These are phyloP conservation scores for Marchantia polymorpha DNA, from an alignment of 225 moss, liverwort and hornwort genomes.

Conservation along the genomic window DNA sequence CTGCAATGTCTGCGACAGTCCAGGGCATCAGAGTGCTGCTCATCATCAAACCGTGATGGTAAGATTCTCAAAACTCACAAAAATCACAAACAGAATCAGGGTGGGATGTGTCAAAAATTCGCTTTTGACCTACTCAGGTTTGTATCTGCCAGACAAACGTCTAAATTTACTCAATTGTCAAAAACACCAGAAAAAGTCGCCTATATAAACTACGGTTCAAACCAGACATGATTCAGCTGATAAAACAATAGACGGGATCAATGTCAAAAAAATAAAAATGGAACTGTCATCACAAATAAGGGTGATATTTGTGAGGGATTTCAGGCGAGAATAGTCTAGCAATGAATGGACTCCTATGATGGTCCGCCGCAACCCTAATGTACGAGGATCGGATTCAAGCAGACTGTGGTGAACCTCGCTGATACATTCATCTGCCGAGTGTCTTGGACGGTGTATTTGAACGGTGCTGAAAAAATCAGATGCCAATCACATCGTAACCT, in stretches of 20 bases:
- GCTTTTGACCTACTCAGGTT: neutral
- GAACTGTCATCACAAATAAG: neutral
- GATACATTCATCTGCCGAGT: neutral
- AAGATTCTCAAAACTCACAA: neutral
- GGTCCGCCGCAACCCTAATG: too few relatives aligned
- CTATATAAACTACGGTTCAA: neutral
- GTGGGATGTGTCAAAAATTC: neutral
- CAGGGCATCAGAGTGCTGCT: neutral
- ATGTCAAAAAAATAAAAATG: neutral
- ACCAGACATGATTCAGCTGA: neutral
- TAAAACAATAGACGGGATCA: neutral
- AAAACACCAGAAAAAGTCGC: neutral
- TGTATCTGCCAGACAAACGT: neutral
- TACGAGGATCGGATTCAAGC: neutral
- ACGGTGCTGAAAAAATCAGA: neutral
- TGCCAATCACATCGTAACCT: neutral
- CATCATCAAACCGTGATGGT: neutral
- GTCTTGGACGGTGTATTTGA: neutral
- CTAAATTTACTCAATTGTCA: neutral
- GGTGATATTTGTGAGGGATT: neutral
- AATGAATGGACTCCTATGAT: neutral
- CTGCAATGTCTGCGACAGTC: slow-evolving; percentile 37
- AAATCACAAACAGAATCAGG: neutral
- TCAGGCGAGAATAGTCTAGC: neutral
- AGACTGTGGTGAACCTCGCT: neutral